Evolutionary conservation across 1,139 yeast genomes (phyloP).

Genomic region (Sugiyamaella pinicola): DNA sequence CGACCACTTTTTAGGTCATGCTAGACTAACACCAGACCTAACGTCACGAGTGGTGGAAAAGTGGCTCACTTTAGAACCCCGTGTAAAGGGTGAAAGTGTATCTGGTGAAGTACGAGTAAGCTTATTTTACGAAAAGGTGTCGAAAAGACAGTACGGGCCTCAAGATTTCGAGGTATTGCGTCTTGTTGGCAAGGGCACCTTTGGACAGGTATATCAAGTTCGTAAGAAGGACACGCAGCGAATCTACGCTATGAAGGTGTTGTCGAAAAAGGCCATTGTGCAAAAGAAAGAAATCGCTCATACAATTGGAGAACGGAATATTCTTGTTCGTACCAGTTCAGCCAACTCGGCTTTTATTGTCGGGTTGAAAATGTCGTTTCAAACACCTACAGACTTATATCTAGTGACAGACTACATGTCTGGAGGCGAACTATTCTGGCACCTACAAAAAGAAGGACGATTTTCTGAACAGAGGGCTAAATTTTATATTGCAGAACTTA

Average conservation of each 20-base stretch:
- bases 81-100: conserved; percentile 75
- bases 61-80: conserved; percentile 75
- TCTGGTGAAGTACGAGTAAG: conserved; percentile 75
- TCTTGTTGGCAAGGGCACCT: conserved; percentile 91
- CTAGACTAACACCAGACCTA: conserved; percentile 69
- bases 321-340: conserved; percentile 81
- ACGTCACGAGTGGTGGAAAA: conserved; percentile 49
- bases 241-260: conserved; percentile 95
- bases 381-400: conserved; percentile 88
- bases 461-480: conserved; percentile 91
- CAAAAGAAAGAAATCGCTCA: conserved; percentile 97
- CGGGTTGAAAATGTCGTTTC: conserved; percentile 92
- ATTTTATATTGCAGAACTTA: conserved; percentile 93
- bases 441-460: conserved; percentile 92
- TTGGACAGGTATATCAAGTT: conserved; percentile 96
- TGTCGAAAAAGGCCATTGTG: conserved; percentile 90
- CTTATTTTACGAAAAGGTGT: conserved; percentile 70
- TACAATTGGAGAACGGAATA: conserved; percentile 94
- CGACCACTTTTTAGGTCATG: conserved; percentile 86
- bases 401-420: conserved; percentile 97
- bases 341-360: conserved; percentile 90
- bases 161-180: conserved; percentile 90
- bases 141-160: conserved; percentile 83
- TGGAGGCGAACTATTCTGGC: conserved; percentile 98
- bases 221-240: conserved; percentile 84